phyloP scores from a whole-genome alignment of 2,329 filamentous ascomycete genomes.

The Pseudogymnoascus verrucosus region DNA sequence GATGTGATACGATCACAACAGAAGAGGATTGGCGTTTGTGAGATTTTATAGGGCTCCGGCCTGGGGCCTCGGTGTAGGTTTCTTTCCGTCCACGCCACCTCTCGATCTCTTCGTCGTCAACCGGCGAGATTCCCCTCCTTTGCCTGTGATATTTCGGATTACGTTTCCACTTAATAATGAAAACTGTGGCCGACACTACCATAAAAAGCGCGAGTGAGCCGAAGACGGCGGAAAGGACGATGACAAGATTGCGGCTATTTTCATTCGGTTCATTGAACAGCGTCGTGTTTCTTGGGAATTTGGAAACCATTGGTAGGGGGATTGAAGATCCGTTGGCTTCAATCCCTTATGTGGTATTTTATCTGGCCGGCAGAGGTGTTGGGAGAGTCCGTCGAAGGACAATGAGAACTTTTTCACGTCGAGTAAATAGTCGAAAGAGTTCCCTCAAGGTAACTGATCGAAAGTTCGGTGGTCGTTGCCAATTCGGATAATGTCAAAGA shows the following conservation, averaged over 20 bases:
- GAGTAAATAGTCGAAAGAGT: background rate
- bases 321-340: slow-evolving; percentile 4
- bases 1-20: background rate
- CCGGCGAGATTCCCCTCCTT: slow-evolving; percentile 47
- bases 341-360: background rate
- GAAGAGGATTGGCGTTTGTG: slow-evolving; percentile 1
- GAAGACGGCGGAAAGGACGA: background rate
- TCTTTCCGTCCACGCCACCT: slow-evolving; percentile 40
- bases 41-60: slow-evolving; percentile 20
- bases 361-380: background rate
- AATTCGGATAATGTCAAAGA: background rate
- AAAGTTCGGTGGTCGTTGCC: background rate
- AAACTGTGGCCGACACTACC: background rate
- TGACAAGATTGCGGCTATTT: background rate
- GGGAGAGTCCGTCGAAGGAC: background rate
- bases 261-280: background rate
- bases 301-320: background rate
- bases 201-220: background rate
- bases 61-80: slow-evolving; percentile 18
- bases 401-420: background rate
- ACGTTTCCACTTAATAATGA: background rate
- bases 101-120: slow-evolving; percentile 58
- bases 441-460: background rate
- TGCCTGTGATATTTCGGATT: background rate
- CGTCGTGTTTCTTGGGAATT: background rate